These are phyloP conservation scores for Rhizopogon vesiculosus DNA, from an alignment of 768 basidiomycete species.

Conservation along the genomic window DNA sequence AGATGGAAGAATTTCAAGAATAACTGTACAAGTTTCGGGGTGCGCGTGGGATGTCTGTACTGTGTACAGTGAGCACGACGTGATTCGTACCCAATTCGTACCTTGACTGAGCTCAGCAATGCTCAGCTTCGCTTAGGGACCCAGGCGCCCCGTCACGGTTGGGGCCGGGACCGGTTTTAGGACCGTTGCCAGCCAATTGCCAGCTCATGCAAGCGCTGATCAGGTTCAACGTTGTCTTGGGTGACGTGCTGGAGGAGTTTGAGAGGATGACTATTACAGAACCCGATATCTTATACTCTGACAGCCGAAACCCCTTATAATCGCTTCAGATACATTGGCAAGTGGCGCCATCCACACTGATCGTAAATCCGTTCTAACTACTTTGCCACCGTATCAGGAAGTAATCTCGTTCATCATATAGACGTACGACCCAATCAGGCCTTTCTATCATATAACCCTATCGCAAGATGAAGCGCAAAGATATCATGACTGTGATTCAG, in stretches of 20 bases:
- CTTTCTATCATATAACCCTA: slow-evolving; percentile 96
- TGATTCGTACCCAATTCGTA: background rate
- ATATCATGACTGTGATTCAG: slow-evolving; percentile 81
- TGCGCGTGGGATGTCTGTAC: slow-evolving; percentile 17
- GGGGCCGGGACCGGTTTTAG: background rate
- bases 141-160: background rate
- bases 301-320: too few species aligned
- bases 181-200: background rate
- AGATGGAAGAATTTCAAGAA: slow-evolving; percentile 6
- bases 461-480: slow-evolving; percentile 74
- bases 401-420: slow-evolving; percentile 96
- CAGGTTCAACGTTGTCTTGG: background rate
- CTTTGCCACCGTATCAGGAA: slow-evolving; percentile 46
- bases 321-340: too few species aligned
- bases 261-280: too few species aligned
- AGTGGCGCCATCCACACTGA: too few species aligned
- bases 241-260: background rate
- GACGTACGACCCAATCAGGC: slow-evolving; percentile 81
- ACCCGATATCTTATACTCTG: too few species aligned
- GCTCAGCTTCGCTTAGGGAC: background rate
- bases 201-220: background rate
- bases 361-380: too few species aligned
- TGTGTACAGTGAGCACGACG: background rate
- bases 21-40: slow-evolving; percentile 7
- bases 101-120: background rate